Base-by-base conservation (phyloP, 1,139 yeast genomes). In the Hyphopichia pseudoburtonii region DNA sequence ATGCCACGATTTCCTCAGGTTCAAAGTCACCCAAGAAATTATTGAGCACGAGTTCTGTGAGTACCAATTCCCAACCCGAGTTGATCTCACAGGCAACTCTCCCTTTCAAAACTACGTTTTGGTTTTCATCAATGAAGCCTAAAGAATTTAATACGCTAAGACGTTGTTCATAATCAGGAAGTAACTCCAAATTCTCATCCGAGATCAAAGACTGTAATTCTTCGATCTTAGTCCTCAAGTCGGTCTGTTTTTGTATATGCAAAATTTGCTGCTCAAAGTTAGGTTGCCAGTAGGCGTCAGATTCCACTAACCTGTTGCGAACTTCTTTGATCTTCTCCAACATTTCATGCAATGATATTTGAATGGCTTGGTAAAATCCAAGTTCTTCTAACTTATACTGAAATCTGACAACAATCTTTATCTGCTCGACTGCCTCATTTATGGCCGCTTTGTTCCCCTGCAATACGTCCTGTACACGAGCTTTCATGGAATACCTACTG, bases 121-220 rank as follows among this genome's bases (percentile, higher is more conserved):
- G 79, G 35, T 80, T 73, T 3, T 66, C 70, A 52, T 92, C 96
- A 36, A 94, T 82, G 55, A 86, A 94, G 12, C 80, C 87, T 21
- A 89, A 69, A 17, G 78, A 78, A 50, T 80, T 78, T 42, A 92
- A 70, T 4, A 92, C 96, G 32, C 73, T 75, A 33, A 92, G 66
- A 50, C 98, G 76, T 58, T 88, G 96, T 51, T 89, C 95, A 55
- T 92, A 92, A 57, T 92, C 97, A 1, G 98, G 98, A 32, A 92
- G 69, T 37, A 94, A 67, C 45, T 87, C 96, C 54, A 94, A 68
- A 51, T 90, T 94, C 49, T 90, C 96, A 45, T 87, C 95, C 1
- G 95, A 82, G 44, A 89, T 75, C 34, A 84, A 64, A 34, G 73
- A 70, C 50, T 81, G 78, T 47, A 89, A 62, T 0, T 70, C 61